Conservation (phyloP, 352 stramenopile species). For the Globisporangium abappressorium region DNA sequence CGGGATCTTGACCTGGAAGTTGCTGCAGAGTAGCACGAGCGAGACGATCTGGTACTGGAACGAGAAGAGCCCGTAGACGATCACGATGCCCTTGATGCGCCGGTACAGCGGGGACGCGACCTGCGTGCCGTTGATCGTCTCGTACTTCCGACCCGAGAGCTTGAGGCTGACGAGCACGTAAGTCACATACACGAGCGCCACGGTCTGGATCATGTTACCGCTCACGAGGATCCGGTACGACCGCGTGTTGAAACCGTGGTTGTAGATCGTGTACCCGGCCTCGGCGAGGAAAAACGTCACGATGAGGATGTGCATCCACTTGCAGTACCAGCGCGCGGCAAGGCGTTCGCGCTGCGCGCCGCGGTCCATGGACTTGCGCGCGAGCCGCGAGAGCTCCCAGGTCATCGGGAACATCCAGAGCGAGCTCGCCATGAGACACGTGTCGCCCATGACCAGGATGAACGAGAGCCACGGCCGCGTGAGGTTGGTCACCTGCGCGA, state of each 20-base stretch:
- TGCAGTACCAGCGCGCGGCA: conserved; percentile 26
- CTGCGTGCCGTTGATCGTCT: conserved; percentile 37
- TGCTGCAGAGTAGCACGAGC: conserved; percentile 38
- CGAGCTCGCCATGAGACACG: conserved; percentile 35
- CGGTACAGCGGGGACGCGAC: conserved; percentile 56
- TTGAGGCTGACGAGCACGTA: conserved; percentile 43
- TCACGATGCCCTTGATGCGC: conserved; percentile 60
- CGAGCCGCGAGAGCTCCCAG: conserved; percentile 38
- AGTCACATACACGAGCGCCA: conserved; percentile 39
- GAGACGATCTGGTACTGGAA: conserved; percentile 50
- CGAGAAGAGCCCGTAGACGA: conserved; percentile 44
- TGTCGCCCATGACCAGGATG: conserved; percentile 40
- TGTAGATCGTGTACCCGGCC: conserved; percentile 34
- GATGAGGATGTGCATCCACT: conserved; percentile 34
- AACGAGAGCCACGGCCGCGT: conserved; percentile 38
- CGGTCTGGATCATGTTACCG: conserved; percentile 38
- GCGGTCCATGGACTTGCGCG: conserved; percentile 38
- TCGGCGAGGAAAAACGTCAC: conserved; percentile 38
- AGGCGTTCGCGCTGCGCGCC: conserved; percentile 25
- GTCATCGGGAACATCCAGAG: conserved; percentile 55
- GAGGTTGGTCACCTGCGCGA: conserved; percentile 36
- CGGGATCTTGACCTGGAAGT: conserved; percentile 30
- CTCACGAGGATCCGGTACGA: conserved; percentile 40
- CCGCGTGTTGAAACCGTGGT: conserved; percentile 31
- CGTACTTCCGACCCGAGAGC: conserved; percentile 44